Percentiles rank a stretch among this genome's conserved stretches.
These are phyloP conservation scores for Komagataella pastoris DNA, from an alignment of 805 yeast genomes.

Conservation along the genomic window DNA sequence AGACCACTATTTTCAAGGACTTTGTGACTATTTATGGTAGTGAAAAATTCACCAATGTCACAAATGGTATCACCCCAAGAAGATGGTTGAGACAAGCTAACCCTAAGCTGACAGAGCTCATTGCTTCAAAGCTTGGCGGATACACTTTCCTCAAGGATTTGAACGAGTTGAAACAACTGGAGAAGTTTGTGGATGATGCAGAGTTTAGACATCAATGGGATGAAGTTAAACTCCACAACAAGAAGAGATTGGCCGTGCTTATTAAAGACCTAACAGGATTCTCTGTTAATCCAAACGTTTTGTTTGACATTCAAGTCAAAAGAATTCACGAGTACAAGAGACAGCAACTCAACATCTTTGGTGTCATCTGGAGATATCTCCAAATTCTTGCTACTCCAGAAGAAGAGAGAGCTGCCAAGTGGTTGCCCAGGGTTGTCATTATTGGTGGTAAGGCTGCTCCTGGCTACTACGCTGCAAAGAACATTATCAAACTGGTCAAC, in stretches of 20 bases:
- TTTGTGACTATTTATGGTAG: conserved; percentile 74
- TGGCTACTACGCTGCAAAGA: conserved; percentile 93
- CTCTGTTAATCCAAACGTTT: conserved; percentile 55
- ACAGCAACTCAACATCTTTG: conserved; percentile 86
- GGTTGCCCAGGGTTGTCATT: conserved; percentile 63
- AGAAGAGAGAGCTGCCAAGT: conserved; percentile 44
- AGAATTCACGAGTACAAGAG: conserved; percentile 94
- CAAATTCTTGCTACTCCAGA: conserved; percentile 55
- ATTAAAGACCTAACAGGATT: conserved; percentile 49
- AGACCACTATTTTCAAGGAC: conserved; percentile 81
- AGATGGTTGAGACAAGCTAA: conserved; percentile 94
- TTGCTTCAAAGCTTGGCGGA: conserved; percentile 57
- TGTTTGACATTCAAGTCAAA: conserved; percentile 88
- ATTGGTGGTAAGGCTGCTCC: conserved; percentile 97
- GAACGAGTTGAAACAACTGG: conserved; percentile 51
- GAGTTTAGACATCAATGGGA: conserved; percentile 63
- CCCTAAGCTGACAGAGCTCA: conserved; percentile 65
- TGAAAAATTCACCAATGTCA: conserved; percentile 80
- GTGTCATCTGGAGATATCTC: conserved; percentile 74
- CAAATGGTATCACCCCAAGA: conserved; percentile 93
- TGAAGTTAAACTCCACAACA: conserved; percentile 55
- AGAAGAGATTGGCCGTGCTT: conserved; percentile 49
- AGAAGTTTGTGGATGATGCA: conserved; percentile 51
- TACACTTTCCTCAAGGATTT: conserved; percentile 60
- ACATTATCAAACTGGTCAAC: conserved; percentile 76